phyloP scores from a whole-genome alignment of 192 early-diverging fungal genomes.

The Backusella westeae region DNA sequence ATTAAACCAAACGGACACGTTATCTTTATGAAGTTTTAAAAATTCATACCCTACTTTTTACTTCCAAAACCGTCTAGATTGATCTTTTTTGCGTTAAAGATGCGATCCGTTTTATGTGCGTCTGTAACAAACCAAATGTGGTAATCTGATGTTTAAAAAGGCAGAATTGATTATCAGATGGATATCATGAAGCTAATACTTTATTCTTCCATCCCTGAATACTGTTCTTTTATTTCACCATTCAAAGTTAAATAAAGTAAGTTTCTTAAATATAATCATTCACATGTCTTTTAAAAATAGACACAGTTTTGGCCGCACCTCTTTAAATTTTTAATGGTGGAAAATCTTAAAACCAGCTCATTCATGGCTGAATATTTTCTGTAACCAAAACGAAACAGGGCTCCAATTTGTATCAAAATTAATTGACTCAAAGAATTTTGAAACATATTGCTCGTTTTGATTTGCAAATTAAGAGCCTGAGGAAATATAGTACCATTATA shows the following conservation, averaged over 20 bases:
- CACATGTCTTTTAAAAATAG: background rate
- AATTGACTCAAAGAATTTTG: background rate
- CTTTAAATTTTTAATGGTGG: background rate
- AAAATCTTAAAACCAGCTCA: background rate
- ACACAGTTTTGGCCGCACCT: background rate
- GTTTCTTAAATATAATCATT: background rate
- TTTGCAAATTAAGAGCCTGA: too few species aligned
- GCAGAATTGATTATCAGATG: background rate
- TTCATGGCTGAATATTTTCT: background rate
- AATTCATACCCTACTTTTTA: background rate
- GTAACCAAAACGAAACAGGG: background rate
- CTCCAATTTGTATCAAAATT: background rate
- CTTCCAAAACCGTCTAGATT: background rate
- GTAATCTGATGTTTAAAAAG: background rate
- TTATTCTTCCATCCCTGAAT: background rate
- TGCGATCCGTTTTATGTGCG: background rate
- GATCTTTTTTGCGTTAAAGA: background rate
- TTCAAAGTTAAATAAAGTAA: background rate
- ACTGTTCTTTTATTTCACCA: background rate
- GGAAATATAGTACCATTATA: too few species aligned
- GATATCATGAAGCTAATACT: background rate
- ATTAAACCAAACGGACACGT: background rate
- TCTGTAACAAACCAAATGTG: background rate
- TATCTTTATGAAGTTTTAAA: background rate
- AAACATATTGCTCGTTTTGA: background rate